Base-by-base conservation (phyloP, 2,329 filamentous ascomycete species). In the Rutstroemia sp. region DNA sequence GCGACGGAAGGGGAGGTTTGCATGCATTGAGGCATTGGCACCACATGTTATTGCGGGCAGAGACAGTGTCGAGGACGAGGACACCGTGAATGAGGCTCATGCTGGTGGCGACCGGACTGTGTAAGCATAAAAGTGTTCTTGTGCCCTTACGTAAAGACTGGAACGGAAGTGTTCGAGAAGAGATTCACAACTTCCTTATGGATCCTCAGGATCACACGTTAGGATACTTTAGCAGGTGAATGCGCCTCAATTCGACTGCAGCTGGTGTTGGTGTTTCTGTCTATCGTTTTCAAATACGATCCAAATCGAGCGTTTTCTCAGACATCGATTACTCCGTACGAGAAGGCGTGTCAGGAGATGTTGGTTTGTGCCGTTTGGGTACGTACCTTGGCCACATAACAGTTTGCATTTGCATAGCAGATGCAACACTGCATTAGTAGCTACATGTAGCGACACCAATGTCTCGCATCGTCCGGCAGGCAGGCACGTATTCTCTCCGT, bases 261-360 rank as follows among this genome's bases (percentile, higher is more conserved):
- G 49, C 19, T 6, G 18, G 21, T 5, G 16, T 27, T 47, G 16
- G 18, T 47, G 21, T 54, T 41, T 54, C 42, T 41, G 38, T 23
- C 5, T 23, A 23, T 23, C 23, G 23, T 23, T 23, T 23, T 23
- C 23, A 23, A 23, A 23, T 23, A 23, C 23, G 23, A 23, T 23
- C 23, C 23, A 23, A 23, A 23, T 23, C 23, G 23, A 23, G 23
- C 23, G 23, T 23, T 23, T 23, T 23, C 23, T 23, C 23, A 23
- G 23, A 23, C 23, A 23, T 23, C 23, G 23, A 23, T 3, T 23
- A 23, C 23, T 23, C 23, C 23, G 23, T 23, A 23, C n/a, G 18
- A 25, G 30, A 38, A 54, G 30, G 51, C 27, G 30, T 54, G 19
- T 54, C 34, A 27, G 42, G 19, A 54, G 51, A 47, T 47, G 6